phyloP scores from a whole-genome alignment of 768 basidiomycete species.

The Tricholomella constricta region DNA sequence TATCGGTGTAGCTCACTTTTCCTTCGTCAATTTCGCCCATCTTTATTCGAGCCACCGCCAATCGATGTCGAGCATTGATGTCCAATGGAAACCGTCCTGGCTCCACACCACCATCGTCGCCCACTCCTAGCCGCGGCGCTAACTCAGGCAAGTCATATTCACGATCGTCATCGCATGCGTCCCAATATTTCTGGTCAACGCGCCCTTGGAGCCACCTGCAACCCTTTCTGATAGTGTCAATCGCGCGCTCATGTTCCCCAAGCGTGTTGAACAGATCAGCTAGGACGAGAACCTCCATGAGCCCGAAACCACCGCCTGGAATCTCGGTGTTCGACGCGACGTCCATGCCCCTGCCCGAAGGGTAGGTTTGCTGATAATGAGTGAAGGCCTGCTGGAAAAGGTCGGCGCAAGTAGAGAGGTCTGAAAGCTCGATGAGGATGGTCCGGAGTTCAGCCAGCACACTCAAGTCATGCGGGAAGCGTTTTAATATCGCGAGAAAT shows the following conservation, averaged over 20 bases:
- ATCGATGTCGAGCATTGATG: slow-evolving; percentile 76
- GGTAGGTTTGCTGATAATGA: slow-evolving; percentile 56
- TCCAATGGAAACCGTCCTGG: slow-evolving; percentile 67
- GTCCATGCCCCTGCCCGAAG: slow-evolving; percentile 40
- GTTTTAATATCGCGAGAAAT: slow-evolving; percentile 70
- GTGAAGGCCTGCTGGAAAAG: slow-evolving; percentile 78
- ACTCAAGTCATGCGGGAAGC: slow-evolving; percentile 76
- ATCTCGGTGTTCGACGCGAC: slow-evolving; percentile 27
- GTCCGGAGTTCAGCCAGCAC: slow-evolving; percentile 79
- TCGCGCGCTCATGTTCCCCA: slow-evolving; percentile 65
- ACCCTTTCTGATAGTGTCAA: slow-evolving; percentile 71
- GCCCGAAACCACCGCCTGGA: slow-evolving; percentile 55
- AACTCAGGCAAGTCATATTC: slow-evolving; percentile 70
- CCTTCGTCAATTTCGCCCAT: slow-evolving; percentile 82
- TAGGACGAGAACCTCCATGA: slow-evolving; percentile 78
- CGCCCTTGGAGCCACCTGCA: slow-evolving; percentile 93
- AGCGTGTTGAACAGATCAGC: slow-evolving; percentile 81
- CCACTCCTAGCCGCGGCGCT: slow-evolving; percentile 23
- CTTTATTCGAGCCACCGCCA: slow-evolving; percentile 82
- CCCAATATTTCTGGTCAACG: slow-evolving; percentile 74
- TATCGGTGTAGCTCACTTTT: slow-evolving; percentile 51
- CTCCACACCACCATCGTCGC: slow-evolving; percentile 48
- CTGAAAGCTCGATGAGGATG: slow-evolving; percentile 73
- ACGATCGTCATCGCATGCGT: slow-evolving; percentile 79
- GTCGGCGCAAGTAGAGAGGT: slow-evolving; percentile 61